Evolutionary conservation across 805 yeast species (phyloP).

Genomic region (Yamadazyma olivae): DNA sequence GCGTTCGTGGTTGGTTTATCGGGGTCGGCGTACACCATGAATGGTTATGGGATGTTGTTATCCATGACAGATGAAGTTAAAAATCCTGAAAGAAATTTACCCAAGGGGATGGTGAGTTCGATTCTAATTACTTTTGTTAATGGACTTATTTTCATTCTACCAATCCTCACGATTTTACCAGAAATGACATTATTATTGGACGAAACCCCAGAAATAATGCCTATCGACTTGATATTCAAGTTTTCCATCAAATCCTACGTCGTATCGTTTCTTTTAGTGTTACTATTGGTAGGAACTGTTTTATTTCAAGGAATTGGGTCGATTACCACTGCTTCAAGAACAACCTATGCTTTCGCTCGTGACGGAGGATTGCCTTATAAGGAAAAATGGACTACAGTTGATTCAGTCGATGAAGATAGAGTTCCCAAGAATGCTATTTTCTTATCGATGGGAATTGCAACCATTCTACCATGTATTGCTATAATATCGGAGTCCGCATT

Average conservation of each 20-base stretch:
- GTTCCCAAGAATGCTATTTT: conserved; percentile 72
- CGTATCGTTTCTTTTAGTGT: conserved; percentile 65
- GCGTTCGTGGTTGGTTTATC: conserved; percentile 78
- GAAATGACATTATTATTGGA: conserved; percentile 56
- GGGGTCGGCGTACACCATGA: conserved; percentile 74
- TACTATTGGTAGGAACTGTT: conserved; percentile 66
- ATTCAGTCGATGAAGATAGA: conserved; percentile 49
- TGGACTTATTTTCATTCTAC: conserved; percentile 70
- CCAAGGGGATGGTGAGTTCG: conserved; percentile 67
- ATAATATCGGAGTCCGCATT: conserved; percentile 71
- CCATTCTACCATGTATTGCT: conserved; percentile 60
- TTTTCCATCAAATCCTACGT: conserved; percentile 64
- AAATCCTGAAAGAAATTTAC: conserved; percentile 69
- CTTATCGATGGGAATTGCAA: conserved; percentile 61
- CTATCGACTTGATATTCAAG: conserved; percentile 74
- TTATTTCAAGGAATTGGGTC: conserved; percentile 78
- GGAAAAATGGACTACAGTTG: conserved; percentile 63
- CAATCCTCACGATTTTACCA: conserved; percentile 69
- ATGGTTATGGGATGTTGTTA: conserved; percentile 80
- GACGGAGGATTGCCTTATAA: conserved; percentile 76
- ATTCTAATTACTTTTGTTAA: conserved; percentile 63
- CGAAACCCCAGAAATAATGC: conserved; percentile 63
- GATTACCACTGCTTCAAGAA: conserved; percentile 76
- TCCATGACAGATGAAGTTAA: conserved; percentile 82
- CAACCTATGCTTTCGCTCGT: conserved; percentile 79